A percentile compares a stretch with the other conserved stretches of the same genome.
phyloP scores from a whole-genome alignment of 164 flowering plant genomes.

The Umbilicus rupestris region DNA sequence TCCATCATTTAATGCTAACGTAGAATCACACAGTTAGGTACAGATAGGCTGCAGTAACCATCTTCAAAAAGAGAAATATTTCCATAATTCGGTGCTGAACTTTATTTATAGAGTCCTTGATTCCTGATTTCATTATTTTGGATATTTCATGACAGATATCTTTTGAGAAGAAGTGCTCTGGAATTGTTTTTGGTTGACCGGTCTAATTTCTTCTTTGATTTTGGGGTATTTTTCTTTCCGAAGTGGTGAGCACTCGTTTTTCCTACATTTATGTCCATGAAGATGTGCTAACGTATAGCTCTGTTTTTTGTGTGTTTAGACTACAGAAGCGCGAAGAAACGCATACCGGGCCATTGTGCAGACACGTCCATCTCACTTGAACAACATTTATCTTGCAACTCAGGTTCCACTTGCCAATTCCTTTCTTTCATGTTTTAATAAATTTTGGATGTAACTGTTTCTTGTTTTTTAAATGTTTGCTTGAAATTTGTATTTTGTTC shows the following conservation, averaged over 20 bases:
- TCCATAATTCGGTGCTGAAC: background rate
- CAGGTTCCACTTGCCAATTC: slow-evolving; percentile 44
- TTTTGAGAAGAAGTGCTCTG: slow-evolving; percentile 89
- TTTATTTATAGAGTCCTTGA: background rate
- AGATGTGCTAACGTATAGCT: background rate
- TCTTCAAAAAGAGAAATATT: background rate
- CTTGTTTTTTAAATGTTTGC: background rate
- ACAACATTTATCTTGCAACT: slow-evolving; percentile 86
- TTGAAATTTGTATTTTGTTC: background rate
- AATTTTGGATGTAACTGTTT: background rate
- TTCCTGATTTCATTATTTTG: background rate
- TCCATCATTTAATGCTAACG: background rate
- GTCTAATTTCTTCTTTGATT: slow-evolving; percentile 96
- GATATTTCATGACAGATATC: slow-evolving; percentile 46
- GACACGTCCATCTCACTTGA: slow-evolving; percentile 85
- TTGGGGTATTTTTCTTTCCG: slow-evolving; percentile 51
- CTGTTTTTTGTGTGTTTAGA: slow-evolving; percentile 34
- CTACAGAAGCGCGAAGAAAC: slow-evolving; percentile 72
- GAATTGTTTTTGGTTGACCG: slow-evolving; percentile 97
- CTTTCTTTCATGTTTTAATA: background rate
- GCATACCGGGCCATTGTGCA: slow-evolving; percentile 93
- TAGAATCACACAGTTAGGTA: background rate
- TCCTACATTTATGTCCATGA: background rate
- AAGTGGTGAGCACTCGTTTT: background rate
- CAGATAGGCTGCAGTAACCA: background rate